These are phyloP conservation scores for Colletotrichum sp. DNA, from an alignment of 2,329 filamentous ascomycete genomes.

Conservation along the genomic window DNA sequence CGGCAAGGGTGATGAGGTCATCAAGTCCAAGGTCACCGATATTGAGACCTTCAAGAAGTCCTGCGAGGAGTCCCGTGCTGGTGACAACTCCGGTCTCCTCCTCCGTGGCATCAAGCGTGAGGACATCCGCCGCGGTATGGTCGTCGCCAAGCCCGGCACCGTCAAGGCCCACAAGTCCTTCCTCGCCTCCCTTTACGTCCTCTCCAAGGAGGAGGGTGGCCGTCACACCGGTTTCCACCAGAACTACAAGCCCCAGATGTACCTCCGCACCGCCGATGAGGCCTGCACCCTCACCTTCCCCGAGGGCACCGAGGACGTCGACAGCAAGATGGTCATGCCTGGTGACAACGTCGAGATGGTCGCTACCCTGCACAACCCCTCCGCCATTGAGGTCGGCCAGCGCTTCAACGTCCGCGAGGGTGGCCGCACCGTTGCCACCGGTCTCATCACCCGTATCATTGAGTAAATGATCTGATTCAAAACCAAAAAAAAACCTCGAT, in stretches of 20 bases:
- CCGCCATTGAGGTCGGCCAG: slow-evolving; percentile 89
- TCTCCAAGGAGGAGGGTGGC: slow-evolving; percentile 97
- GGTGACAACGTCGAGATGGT: slow-evolving; percentile 99
- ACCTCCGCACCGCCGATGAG: slow-evolving; percentile 89
- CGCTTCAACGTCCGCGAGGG: slow-evolving; percentile 99
- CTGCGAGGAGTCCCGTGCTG: slow-evolving; percentile 93
- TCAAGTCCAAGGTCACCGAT: slow-evolving; percentile 99
- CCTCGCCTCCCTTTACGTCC: slow-evolving; percentile 93
- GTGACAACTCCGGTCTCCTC: slow-evolving; percentile 97
- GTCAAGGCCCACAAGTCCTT: slow-evolving; percentile 91
- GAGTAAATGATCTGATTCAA: slow-evolving; percentile 45
- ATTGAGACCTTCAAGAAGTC: slow-evolving; percentile 99
- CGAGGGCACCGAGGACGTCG: slow-evolving; percentile 75
- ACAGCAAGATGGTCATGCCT: slow-evolving; percentile 89
- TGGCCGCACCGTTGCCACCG: slow-evolving; percentile 86
- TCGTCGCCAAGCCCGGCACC: slow-evolving; percentile 81
- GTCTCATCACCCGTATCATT: slow-evolving; percentile 77
- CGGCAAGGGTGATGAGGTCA: slow-evolving; percentile 78
- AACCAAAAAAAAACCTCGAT: not conserved
- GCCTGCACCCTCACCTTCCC: slow-evolving; percentile 83
- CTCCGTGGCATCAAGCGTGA: slow-evolving; percentile 96
- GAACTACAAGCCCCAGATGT: slow-evolving; percentile 98
- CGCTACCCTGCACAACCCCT: slow-evolving; percentile 81
- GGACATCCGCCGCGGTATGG: slow-evolving; percentile 94
- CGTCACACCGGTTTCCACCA: slow-evolving; percentile 93